phyloP scores from a whole-genome alignment of 2,329 filamentous ascomycete genomes.

The Paraphoma chrysanthemicola region DNA sequence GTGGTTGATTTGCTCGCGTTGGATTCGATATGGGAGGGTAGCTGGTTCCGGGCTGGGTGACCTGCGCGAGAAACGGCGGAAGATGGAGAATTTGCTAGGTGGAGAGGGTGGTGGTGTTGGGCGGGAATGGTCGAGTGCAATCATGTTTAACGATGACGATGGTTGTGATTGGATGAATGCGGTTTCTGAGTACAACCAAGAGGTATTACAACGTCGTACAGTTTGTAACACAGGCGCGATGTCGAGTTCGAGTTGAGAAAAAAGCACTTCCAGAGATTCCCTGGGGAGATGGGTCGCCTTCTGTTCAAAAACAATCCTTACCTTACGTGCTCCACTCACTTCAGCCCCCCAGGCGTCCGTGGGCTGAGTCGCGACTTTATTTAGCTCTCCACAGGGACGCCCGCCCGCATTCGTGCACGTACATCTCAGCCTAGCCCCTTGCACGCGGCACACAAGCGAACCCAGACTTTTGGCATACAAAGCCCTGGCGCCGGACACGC shows the following conservation, averaged over 20 bases:
- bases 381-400: neutral
- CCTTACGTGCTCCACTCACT: neutral
- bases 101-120: conserved; percentile 8
- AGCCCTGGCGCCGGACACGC: neutral
- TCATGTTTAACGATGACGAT: conserved; percentile 5
- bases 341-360: neutral
- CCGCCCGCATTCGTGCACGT: neutral
- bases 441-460: neutral
- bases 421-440: neutral
- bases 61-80: conserved; percentile 25
- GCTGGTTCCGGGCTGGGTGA: neutral
- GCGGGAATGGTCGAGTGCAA: conserved; percentile 17
- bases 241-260: neutral
- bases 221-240: neutral
- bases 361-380: conserved; percentile 2
- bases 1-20: neutral
- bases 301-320: neutral
- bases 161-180: conserved; percentile 1
- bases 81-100: conserved; percentile 22
- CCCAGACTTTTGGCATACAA: neutral
- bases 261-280: neutral
- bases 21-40: neutral
- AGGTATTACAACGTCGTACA: neutral
- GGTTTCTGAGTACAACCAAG: neutral
- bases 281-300: neutral